Percentiles rank a stretch among this genome's conserved stretches.
Evolutionary conservation across 306 rosid species (phyloP).

Genomic region (Prunus mongolica): DNA sequence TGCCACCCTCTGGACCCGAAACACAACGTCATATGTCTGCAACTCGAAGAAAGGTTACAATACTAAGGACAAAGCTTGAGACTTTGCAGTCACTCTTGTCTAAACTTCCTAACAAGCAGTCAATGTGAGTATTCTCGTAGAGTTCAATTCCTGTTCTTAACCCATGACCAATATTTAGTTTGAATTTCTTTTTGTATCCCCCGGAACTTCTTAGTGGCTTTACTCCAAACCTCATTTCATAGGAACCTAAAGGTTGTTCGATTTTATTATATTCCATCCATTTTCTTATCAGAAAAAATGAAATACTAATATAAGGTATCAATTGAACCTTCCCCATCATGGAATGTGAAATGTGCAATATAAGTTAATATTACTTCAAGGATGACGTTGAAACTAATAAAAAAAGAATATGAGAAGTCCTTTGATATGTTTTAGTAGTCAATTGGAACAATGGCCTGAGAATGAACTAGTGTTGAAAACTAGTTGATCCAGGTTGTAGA

Average conservation of each 20-base stretch:
- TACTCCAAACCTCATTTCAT: background rate
- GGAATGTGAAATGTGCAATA: background rate
- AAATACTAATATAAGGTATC: background rate
- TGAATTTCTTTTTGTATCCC: too few relatives aligned
- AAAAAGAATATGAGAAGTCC: too few relatives aligned
- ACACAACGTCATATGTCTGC: constrained; percentile 37
- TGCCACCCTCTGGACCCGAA: constrained; percentile 41
- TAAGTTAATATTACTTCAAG: background rate
- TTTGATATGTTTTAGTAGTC: too few relatives aligned
- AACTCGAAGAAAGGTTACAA: constrained; percentile 42
- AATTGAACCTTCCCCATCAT: background rate
- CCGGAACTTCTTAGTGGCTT: background rate
- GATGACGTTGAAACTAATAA: too few relatives aligned
- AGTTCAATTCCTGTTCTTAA: too few relatives aligned
- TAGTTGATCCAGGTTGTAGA: too few relatives aligned
- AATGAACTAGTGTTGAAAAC: too few relatives aligned
- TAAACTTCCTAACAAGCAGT: constrained; percentile 31
- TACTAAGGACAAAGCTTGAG: constrained; percentile 40
- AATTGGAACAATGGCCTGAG: too few relatives aligned
- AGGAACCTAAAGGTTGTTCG: background rate
- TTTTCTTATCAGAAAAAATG: too few relatives aligned
- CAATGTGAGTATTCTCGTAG: constrained; percentile 21
- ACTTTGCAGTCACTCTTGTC: constrained; percentile 36
- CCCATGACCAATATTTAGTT: too few relatives aligned
- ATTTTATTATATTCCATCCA: background rate